These are phyloP conservation scores for Effrenium voratum DNA, from an alignment of 73 alveolate species.

Conservation along the genomic window DNA sequence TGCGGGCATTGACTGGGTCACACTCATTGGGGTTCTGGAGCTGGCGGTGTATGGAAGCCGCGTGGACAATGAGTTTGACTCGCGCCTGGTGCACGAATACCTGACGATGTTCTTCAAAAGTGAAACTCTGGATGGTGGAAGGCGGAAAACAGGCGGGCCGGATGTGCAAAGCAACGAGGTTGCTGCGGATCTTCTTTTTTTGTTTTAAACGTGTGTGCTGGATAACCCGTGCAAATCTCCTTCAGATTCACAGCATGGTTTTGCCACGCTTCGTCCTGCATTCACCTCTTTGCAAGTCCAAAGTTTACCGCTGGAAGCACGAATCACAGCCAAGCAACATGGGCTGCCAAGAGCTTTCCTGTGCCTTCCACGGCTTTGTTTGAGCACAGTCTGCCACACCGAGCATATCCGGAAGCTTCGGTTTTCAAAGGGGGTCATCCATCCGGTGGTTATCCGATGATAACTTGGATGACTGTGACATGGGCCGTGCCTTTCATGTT, in stretches of 20 bases:
- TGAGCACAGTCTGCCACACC: too few relatives aligned
- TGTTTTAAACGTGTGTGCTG: neutral
- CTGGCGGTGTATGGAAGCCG: constrained; percentile 99
- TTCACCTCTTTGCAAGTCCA: too few relatives aligned
- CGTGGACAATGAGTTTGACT: constrained; percentile 99
- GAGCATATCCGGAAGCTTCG: too few relatives aligned
- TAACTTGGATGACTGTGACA: too few relatives aligned
- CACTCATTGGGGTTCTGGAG: constrained; percentile 99
- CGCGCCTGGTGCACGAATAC: constrained; percentile 99
- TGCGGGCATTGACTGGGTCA: constrained; percentile 98
- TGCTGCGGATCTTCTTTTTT: constrained; percentile 94
- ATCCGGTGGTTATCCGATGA: too few relatives aligned
- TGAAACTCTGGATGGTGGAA: constrained; percentile 96
- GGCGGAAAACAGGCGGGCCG: too few relatives aligned
- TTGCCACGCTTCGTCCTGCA: neutral
- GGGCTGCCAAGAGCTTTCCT: too few relatives aligned
- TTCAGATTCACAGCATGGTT: neutral
- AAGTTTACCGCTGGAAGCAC: too few relatives aligned
- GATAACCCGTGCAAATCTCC: neutral
- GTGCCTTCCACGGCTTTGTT: too few relatives aligned
- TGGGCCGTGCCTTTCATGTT: too few relatives aligned
- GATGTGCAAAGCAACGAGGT: constrained; percentile 91
- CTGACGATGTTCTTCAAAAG: constrained; percentile 98
- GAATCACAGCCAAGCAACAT: too few relatives aligned
- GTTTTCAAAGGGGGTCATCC: too few relatives aligned